Conservation (phyloP, 805 yeast species). For the Nakazawaea siamensis region DNA sequence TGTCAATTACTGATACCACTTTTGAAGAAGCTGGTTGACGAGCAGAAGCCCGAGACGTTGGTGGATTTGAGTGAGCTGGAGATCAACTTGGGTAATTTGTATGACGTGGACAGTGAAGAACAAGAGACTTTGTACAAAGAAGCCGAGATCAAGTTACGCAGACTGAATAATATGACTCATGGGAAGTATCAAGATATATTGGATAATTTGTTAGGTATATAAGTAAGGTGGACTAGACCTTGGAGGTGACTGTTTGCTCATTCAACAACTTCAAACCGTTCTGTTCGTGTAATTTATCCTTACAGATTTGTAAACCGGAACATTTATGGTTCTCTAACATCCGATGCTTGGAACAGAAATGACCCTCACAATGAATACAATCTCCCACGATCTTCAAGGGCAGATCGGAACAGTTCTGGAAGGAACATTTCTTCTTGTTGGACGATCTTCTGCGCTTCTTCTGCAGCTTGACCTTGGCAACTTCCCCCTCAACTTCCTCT, state of each 20-base stretch:
- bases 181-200: conserved; percentile 64
- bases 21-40: conserved; percentile 52
- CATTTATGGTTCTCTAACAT: conserved; percentile 80
- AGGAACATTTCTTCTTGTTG: conserved; percentile 42
- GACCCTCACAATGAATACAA: conserved; percentile 77
- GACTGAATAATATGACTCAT: conserved; percentile 75
- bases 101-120: conserved; percentile 53
- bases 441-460: conserved; percentile 23
- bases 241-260: conserved; percentile 76
- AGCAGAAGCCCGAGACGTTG: conserved; percentile 74
- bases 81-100: conserved; percentile 70
- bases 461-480: neutral
- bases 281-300: conserved; percentile 74
- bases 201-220: conserved; percentile 34
- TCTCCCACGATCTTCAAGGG: conserved; percentile 71
- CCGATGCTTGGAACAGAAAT: conserved; percentile 81
- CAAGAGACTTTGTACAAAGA: conserved; percentile 58
- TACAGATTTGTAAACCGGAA: conserved; percentile 68
- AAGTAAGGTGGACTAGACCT: conserved; percentile 34
- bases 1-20: conserved; percentile 48
- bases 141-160: conserved; percentile 61
- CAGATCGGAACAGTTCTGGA: conserved; percentile 50
- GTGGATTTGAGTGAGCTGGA: conserved; percentile 81
- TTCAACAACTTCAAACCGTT: conserved; percentile 77
- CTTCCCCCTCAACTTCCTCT: conserved; percentile 9